Evolutionary conservation across 805 yeast species (phyloP), one percentile per base, ranked within the genome.

Genomic region (Wickerhamomyces chaumierensis): DNA sequence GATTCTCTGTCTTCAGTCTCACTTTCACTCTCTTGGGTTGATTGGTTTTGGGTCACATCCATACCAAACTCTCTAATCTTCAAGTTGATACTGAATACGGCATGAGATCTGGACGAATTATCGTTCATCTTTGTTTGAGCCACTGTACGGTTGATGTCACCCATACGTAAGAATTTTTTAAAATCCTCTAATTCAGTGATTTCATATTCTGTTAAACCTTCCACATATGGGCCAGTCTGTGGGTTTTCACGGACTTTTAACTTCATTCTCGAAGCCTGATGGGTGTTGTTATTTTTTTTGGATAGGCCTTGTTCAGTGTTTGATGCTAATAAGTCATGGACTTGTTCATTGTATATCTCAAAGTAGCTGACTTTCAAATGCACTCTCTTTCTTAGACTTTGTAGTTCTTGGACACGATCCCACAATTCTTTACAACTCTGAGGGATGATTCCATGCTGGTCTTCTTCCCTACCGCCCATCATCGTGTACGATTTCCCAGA

Each of bases 401-500:
- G 12, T 25, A 25, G 14, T 25, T 58, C 55, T 8, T 52, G 42
- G 14, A 64, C 66, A 37, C 46, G 40, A 6, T 40, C 29, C 8
- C 49, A 71, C 12, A 84, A 58, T 41, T 71, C 75, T 21, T 58
- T 45, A 39, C 85, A 71, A 13, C 79, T 62, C 38, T 66, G 42
- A 0, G 92, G 88, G 32, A 83, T 77, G 53, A 83, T 62, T 0
- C 94, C 94, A 13, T 71, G 71, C 2, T 68, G 61, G 3, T 51
- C 53, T 1, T 59, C 48, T 11, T 65, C 46, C 12, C 9, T 21
- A 21, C 9, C 6, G 0, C 84, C 82, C 60, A 84, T 72, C 92
- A 84, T 83, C 1, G 94, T 85, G 57, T 73, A 78, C 0, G 94
- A 77, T 51, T 84, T 84, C 1, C 95, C 95, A 0, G 92, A 71